A percentile compares a stretch with the other conserved stretches of the same genome.
phyloP scores from a whole-genome alignment of 257 asterid species.

The Nicotiana undulata region DNA sequence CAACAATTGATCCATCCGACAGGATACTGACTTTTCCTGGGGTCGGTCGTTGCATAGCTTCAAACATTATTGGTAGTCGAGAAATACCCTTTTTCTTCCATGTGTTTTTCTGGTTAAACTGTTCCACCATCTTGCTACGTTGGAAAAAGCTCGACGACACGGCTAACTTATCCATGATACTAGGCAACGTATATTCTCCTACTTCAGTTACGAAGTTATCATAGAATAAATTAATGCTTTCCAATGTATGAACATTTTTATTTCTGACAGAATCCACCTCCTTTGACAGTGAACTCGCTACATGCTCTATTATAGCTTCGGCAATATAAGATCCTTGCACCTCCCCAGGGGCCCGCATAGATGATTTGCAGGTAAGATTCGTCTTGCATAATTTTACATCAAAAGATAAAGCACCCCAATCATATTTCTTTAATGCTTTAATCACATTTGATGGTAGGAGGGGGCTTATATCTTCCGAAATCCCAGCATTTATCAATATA shows the following conservation, averaged over 20 bases:
- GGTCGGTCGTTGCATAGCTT: conserved; percentile 25
- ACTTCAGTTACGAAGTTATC: conserved; percentile 27
- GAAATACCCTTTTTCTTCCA: conserved; percentile 76
- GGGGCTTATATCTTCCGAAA: conserved; percentile 45
- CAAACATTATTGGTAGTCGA: conserved; percentile 45
- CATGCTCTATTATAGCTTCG: conserved; percentile 57
- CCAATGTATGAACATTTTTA: conserved; percentile 49
- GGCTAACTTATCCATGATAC: conserved; percentile 55
- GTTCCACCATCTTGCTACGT: conserved; percentile 25
- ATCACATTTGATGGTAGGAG: conserved; percentile 30
- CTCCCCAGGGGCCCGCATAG: conserved; percentile 81
- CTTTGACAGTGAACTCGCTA: conserved; percentile 40
- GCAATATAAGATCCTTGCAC: conserved; percentile 67
- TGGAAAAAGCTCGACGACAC: conserved; percentile 27
- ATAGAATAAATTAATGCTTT: conserved; percentile 42
- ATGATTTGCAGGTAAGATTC: conserved; percentile 51
- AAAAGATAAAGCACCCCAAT: conserved; percentile 66
- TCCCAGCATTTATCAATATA: conserved; percentile 57
- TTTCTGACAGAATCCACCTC: conserved; percentile 46
- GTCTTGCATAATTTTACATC: conserved; percentile 66
- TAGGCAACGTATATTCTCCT: conserved; percentile 44
- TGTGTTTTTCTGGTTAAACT: conserved; percentile 28
- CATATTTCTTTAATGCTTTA: conserved; percentile 46
- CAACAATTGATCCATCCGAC: conserved; percentile 57
- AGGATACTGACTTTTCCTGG: conserved; percentile 73